Conservation (phyloP, 306 rosid genomes). For the Cicer bijugum region DNA sequence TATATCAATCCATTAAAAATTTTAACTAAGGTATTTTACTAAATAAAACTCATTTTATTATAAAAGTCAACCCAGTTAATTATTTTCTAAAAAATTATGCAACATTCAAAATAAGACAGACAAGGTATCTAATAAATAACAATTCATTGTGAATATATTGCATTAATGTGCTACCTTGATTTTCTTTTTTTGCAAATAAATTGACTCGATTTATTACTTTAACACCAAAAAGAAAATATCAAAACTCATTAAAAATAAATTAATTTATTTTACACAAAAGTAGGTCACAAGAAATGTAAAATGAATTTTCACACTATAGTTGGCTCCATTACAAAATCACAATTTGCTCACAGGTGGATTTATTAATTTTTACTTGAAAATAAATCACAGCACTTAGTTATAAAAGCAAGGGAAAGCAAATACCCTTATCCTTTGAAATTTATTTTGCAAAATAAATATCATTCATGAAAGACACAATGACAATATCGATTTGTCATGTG, state of each 20-base stretch:
- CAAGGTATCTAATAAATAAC: too few species aligned
- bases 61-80: too few species aligned
- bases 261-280: neutral
- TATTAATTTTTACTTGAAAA: neutral
- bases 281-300: neutral
- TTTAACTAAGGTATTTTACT: too few species aligned
- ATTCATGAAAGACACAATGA: slow-evolving; percentile 41
- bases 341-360: neutral
- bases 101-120: too few species aligned
- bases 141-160: too few species aligned
- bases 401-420: slow-evolving; percentile 3
- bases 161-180: neutral
- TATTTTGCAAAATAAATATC: neutral
- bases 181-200: neutral
- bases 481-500: slow-evolving; percentile 17
- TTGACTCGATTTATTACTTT: neutral
- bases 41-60: too few species aligned
- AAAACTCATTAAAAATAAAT: neutral
- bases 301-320: neutral
- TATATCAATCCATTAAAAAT: too few species aligned
- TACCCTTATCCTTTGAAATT: neutral
- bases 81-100: too few species aligned
- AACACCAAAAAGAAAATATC: neutral
- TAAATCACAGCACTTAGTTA: neutral
- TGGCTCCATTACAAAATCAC: neutral